A percentile compares a stretch with the other conserved stretches of the same genome.
Conservation (phyloP, 2,329 filamentous ascomycete genomes). For the Fusarium globosum region DNA sequence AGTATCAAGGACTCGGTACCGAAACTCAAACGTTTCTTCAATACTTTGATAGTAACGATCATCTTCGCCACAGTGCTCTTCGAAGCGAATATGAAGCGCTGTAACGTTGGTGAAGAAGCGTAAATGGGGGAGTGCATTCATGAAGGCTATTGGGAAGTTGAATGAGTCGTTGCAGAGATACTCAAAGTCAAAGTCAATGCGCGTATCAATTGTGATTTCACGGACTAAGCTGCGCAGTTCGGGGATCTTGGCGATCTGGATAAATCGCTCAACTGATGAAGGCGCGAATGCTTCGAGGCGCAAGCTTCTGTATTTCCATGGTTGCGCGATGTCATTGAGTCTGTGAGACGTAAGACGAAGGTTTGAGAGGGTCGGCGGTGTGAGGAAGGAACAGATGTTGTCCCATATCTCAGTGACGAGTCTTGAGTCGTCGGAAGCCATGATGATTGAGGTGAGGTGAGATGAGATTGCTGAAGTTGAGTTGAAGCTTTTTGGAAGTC, state of each 20-base stretch:
- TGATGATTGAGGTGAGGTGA: neutral
- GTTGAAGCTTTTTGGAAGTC: neutral
- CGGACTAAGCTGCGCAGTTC: conserved; percentile 11
- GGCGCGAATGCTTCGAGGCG: neutral
- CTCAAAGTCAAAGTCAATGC: neutral
- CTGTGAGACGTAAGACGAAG: conserved; percentile 8
- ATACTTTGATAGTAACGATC: fast-evolving
- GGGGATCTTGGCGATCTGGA: conserved; percentile 8
- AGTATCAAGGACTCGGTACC: conserved; percentile 29
- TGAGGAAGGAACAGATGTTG: conserved; percentile 6
- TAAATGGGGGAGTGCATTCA: conserved; percentile 3
- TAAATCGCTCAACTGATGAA: conserved; percentile 18
- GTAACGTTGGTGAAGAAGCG: neutral
- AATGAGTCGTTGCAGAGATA: neutral
- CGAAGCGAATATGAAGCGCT: conserved; percentile 13
- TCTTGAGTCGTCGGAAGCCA: neutral
- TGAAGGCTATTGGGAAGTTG: neutral
- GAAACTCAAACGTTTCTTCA: conserved; percentile 18
- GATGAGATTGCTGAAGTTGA: neutral
- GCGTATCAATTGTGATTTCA: conserved; percentile 29
- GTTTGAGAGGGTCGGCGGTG: neutral
- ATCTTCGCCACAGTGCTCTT: conserved; percentile 6
- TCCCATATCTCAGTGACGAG: conserved; percentile 20
- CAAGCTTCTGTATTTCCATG: conserved; percentile 2
- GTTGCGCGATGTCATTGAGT: neutral